Conservation (phyloP, 108 stramenopile species). For the Cyclotella sp. region DNA sequence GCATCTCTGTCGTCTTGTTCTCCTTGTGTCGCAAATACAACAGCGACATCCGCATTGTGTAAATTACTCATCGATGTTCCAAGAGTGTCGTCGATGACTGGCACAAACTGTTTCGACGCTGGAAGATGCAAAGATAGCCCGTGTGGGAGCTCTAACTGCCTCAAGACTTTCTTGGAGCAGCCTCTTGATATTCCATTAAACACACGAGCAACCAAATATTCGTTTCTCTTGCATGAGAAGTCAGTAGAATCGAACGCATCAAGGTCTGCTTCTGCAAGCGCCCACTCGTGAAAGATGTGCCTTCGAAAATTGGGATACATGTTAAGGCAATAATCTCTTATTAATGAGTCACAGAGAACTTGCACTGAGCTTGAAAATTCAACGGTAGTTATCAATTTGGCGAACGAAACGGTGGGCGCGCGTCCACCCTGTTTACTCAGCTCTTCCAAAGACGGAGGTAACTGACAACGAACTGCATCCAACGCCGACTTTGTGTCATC, state of each 20-base stretch:
- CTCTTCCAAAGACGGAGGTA: conserved; percentile 37
- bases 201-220: conserved; percentile 31
- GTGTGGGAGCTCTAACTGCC: conserved; percentile 72
- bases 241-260: conserved; percentile 13
- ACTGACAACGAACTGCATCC: conserved; percentile 26
- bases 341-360: conserved; percentile 61
- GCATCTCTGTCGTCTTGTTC: conserved; percentile 5
- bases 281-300: conserved; percentile 84
- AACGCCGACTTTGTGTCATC: conserved; percentile 41
- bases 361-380: conserved; percentile 40
- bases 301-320: conserved; percentile 69
- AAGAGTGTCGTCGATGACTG: not conserved
- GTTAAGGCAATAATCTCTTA: conserved; percentile 72
- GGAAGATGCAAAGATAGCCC: conserved; percentile 82
- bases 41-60: conserved; percentile 70
- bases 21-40: conserved; percentile 68
- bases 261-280: conserved; percentile 62
- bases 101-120: conserved; percentile 11
- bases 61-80: not conserved
- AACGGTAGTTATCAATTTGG: conserved; percentile 28
- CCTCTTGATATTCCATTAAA: conserved; percentile 51
- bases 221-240: conserved; percentile 7
- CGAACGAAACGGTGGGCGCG: conserved; percentile 1
- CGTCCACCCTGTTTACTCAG: conserved; percentile 25
- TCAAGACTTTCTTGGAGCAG: conserved; percentile 66